phyloP scores from a whole-genome alignment of 768 basidiomycete species.

The Erythrobasidium yunnanense region DNA sequence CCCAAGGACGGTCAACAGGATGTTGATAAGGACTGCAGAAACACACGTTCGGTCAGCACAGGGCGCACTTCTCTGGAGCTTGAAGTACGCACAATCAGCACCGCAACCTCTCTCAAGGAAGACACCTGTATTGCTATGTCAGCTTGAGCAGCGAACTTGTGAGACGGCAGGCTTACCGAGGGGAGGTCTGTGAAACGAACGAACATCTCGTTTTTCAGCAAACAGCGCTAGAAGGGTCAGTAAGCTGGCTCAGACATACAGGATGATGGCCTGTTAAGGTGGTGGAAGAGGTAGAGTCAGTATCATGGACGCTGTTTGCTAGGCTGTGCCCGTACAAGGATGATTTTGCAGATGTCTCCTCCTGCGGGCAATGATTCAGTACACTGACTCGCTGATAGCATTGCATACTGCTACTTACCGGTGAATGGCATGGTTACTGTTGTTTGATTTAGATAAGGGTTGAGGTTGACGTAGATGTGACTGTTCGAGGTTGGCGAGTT shows the following conservation, averaged over 20 bases:
- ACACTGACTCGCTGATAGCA: neutral
- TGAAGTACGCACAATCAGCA: slow-evolving; percentile 12
- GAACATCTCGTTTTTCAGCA: neutral
- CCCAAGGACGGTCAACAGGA: slow-evolving; percentile 14
- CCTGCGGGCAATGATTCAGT: neutral
- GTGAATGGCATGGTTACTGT: neutral
- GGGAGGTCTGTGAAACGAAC: slow-evolving; percentile 14
- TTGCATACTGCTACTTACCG: neutral
- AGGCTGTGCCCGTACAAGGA: slow-evolving; percentile 2
- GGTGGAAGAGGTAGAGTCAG: neutral
- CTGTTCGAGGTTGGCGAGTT: too few species aligned
- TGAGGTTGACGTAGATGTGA: neutral
- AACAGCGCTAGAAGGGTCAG: neutral
- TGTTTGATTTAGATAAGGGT: neutral
- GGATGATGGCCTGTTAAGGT: slow-evolving; percentile 7
- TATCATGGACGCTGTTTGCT: neutral
- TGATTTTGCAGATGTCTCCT: slow-evolving; percentile 23
- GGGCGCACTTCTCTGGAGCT: neutral
- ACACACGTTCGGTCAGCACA: neutral
- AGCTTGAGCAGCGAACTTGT: too few species aligned
- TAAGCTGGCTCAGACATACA: slow-evolving; percentile 10
- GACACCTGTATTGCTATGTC: too few species aligned
- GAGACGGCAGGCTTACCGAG: too few species aligned
- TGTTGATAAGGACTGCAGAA: slow-evolving; percentile 13
- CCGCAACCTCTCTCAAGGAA: slow-evolving; percentile 24